Percentiles rank a stretch among this genome's conserved stretches.
Evolutionary conservation across 345 rosid species (phyloP).

Genomic region (Hypericum androsaemum): DNA sequence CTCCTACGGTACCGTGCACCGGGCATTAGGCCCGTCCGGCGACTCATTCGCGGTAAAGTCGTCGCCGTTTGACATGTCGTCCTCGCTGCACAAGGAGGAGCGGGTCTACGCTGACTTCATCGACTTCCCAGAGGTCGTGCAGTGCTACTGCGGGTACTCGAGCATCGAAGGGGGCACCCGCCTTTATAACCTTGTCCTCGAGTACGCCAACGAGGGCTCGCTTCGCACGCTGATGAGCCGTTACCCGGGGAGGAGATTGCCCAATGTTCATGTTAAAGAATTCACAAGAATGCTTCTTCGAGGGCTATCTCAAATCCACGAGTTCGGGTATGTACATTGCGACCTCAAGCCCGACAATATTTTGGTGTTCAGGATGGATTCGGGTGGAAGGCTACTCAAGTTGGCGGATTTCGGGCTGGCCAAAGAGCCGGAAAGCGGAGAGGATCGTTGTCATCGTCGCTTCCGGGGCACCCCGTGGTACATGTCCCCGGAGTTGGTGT

Average conservation of each 20-base stretch:
- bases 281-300: background rate
- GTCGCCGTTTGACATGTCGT: background rate
- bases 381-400: background rate
- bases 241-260: background rate
- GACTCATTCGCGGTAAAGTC: background rate
- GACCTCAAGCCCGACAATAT: too few species aligned
- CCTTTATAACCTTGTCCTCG: background rate
- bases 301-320: background rate
- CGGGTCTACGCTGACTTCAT: background rate
- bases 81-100: background rate
- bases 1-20: too few species aligned
- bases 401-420: background rate
- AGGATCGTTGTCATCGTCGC: background rate
- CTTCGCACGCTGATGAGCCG: background rate
- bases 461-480: background rate
- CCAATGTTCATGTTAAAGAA: background rate
- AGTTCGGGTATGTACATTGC: too few species aligned
- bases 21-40: too few species aligned
- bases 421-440: background rate
- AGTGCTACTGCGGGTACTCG: background rate
- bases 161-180: background rate
- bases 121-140: background rate
- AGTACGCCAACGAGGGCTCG: background rate
- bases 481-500: background rate
- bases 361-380: background rate